Base-by-base conservation (phyloP, 352 stramenopile species). In the Peronosclerospora sorghi region DNA sequence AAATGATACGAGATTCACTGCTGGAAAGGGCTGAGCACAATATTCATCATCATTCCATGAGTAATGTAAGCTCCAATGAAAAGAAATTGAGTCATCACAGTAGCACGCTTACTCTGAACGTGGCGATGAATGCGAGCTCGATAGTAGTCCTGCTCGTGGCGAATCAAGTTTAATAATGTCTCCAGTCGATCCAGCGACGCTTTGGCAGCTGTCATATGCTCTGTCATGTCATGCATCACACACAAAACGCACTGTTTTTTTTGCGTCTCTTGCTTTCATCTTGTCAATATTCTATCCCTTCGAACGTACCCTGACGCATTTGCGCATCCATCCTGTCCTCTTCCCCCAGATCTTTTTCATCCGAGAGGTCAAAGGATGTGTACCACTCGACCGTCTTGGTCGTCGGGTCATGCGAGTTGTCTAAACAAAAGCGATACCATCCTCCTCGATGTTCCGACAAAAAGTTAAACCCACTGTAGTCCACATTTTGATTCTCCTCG, bases 391-490 rank as follows among this genome's bases (percentile, higher is more conserved):
- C 67, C 27, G 66, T 51, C 62, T 88, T 91, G 15, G 54, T 55
- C 15, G 68, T 78, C 21, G 56, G 54, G 55, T 72, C 79, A 55
- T 91, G 78, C 48, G 55, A 56, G 56, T 91, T 91, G 51, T 82
- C 67, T 13, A 91, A 50, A 38, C 78, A 91, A 35, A 88, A 91
- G 59, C 84, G 84, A 62, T 91, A 91, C 68, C 73, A 91, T 20
- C 78, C 78, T 32, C 78, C 75, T 39, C 75, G 74, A 51, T 88
- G 73, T 59, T 91, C 78, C 46, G 75, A 83, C 35, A 88, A 68
- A 45, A 88, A 91, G 54, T 91, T 91, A 53, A 91, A 91, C 29
- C 78, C 78, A 48, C 82, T 91, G 48, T 85, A 73, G 53, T 88
- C 70, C 32, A 88, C 55, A 55, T 91, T 76, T 41, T 88, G 83